These are phyloP conservation scores for Peniophora sp. DNA, from an alignment of 1,284 basidiomycete genomes.

Conservation along the genomic window DNA sequence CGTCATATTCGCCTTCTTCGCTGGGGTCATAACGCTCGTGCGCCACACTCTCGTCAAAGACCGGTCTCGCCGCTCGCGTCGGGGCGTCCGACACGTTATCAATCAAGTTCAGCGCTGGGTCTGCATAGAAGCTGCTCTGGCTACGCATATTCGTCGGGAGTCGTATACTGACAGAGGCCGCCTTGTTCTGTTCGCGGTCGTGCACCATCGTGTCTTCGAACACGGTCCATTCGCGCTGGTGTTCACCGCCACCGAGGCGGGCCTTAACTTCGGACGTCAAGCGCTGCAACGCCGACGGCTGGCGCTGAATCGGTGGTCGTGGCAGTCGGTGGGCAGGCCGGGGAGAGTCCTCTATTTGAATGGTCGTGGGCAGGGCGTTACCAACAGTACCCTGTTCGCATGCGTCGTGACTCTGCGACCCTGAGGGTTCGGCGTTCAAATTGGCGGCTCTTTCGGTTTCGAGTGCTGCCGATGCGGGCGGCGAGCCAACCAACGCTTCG, in stretches of 20 bases:
- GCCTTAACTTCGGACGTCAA: not conserved
- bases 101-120: not conserved
- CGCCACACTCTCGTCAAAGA: not conserved
- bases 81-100: not conserved
- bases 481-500: too few species aligned
- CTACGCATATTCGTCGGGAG: not conserved
- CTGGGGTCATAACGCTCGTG: not conserved
- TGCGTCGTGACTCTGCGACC: too few species aligned
- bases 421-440: too few species aligned
- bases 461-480: too few species aligned
- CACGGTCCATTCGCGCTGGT: constrained; percentile 47
- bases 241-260: not conserved
- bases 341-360: too few species aligned
- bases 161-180: not conserved
- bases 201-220: constrained; percentile 68
- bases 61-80: not conserved
- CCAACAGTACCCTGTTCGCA: too few species aligned
- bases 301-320: too few species aligned
- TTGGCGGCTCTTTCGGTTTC: too few species aligned
- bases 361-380: too few species aligned
- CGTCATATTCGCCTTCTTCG: not conserved
- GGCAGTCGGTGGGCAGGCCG: too few species aligned
- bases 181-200: constrained; percentile 31
- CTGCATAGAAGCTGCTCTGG: not conserved
- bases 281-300: too few species aligned